These are phyloP conservation scores for Vinca minor DNA, from an alignment of 257 asterid genomes.

Conservation along the genomic window DNA sequence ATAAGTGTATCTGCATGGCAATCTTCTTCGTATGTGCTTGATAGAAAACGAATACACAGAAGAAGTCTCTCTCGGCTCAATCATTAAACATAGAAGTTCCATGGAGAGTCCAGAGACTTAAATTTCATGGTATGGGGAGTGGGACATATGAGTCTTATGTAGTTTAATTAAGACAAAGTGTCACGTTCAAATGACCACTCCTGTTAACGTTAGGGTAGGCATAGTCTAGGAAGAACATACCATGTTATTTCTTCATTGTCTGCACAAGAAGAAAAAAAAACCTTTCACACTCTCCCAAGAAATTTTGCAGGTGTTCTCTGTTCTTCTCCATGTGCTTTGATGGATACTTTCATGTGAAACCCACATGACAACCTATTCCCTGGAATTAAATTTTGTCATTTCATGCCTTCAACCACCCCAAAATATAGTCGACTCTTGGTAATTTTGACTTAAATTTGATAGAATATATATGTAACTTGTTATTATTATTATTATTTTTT, in stretches of 20 bases:
- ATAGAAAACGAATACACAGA: neutral
- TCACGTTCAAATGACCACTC: constrained; percentile 22
- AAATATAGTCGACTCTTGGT: neutral
- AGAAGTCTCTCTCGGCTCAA: constrained; percentile 2
- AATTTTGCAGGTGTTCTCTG: constrained; percentile 35
- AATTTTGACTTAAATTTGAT: neutral
- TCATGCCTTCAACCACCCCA: constrained; percentile 10
- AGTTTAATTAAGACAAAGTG: constrained; percentile 21
- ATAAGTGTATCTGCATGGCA: neutral
- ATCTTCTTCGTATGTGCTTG: neutral
- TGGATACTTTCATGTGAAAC: constrained; percentile 31
- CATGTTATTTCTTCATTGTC: constrained; percentile 14
- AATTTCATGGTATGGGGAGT: constrained; percentile 22
- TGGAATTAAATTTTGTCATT: constrained; percentile 18
- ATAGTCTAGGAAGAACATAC: constrained; percentile 14
- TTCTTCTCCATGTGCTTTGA: constrained; percentile 25
- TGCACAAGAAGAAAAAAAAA: constrained; percentile 15
- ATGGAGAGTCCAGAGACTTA: too few species aligned
- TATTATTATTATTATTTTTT: neutral
- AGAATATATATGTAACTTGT: neutral
- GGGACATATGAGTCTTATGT: constrained; percentile 16
- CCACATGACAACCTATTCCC: constrained; percentile 39
- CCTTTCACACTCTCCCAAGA: constrained; percentile 5
- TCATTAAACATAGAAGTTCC: too few species aligned
- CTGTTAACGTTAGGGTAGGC: constrained; percentile 12